These are phyloP conservation scores for Aureobasidium namibiae DNA, from an alignment of 2,329 filamentous ascomycete species.

Conservation along the genomic window DNA sequence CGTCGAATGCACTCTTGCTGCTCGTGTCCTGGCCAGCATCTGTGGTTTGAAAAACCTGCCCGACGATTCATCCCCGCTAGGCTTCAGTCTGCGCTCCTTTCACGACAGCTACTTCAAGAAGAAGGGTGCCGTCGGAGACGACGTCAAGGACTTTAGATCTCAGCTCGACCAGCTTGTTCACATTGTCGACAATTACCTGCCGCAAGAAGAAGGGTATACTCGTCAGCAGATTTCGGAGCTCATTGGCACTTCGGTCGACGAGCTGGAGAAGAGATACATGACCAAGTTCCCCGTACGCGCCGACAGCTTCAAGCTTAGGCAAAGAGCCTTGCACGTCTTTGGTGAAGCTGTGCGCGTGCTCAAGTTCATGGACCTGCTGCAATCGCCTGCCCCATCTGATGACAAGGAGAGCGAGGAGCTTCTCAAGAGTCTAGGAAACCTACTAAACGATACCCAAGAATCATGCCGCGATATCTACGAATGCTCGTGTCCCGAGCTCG, in stretches of 20 bases:
- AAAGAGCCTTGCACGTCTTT: slow-evolving; percentile 86
- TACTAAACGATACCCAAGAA: slow-evolving; percentile 84
- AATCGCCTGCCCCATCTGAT: slow-evolving; percentile 29
- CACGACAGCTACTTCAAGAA: slow-evolving; percentile 70
- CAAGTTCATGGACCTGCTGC: slow-evolving; percentile 71
- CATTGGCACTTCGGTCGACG: slow-evolving; percentile 59
- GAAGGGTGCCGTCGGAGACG: slow-evolving; percentile 38
- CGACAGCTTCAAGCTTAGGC: slow-evolving; percentile 76
- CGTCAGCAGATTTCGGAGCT: slow-evolving; percentile 71
- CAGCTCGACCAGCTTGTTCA: slow-evolving; percentile 68
- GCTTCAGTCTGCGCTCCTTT: slow-evolving; percentile 76
- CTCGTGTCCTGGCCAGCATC: slow-evolving; percentile 55
- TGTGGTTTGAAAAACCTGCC: slow-evolving; percentile 57
- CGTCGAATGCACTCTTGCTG: slow-evolving; percentile 87
- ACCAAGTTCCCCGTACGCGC: slow-evolving; percentile 84
- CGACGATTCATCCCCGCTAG: slow-evolving; percentile 71
- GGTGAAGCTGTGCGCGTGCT: slow-evolving; percentile 80
- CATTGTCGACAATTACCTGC: slow-evolving; percentile 62
- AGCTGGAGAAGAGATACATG: slow-evolving; percentile 71
- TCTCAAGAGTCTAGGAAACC: slow-evolving; percentile 62
- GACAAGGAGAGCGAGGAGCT: slow-evolving; percentile 56
- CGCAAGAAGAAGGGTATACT: slow-evolving; percentile 76
- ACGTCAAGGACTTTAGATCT: slow-evolving; percentile 40
- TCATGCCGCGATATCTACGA: slow-evolving; percentile 84
- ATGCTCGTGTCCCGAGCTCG: slow-evolving; percentile 88